These are phyloP conservation scores for Dalbergia oliveri DNA, from an alignment of 306 rosid genomes.

Conservation along the genomic window DNA sequence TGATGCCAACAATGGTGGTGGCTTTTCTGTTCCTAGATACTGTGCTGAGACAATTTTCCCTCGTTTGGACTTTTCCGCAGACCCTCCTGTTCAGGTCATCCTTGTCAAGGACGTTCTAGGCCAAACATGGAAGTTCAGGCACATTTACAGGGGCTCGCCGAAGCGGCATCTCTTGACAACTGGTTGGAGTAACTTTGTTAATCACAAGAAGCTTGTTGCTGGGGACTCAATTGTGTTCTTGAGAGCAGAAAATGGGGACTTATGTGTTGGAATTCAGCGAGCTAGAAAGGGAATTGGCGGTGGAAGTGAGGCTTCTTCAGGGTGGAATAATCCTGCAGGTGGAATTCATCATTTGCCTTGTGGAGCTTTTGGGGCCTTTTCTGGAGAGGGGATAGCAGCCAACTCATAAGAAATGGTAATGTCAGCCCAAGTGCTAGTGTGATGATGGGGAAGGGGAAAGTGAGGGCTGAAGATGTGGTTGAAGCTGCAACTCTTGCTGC, in stretches of 20 bases:
- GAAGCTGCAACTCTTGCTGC: slow-evolving; percentile 85
- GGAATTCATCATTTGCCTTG: slow-evolving; percentile 66
- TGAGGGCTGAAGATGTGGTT: slow-evolving; percentile 72
- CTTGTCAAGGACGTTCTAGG: slow-evolving; percentile 93
- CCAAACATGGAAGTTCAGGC: slow-evolving; percentile 90
- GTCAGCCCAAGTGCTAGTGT: slow-evolving; percentile 53
- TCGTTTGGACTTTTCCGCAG: slow-evolving; percentile 73
- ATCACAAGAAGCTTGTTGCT: slow-evolving; percentile 89
- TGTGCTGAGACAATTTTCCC: slow-evolving; percentile 96
- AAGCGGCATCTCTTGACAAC: slow-evolving; percentile 94
- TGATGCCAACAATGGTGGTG: slow-evolving; percentile 97
- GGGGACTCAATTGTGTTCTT: slow-evolving; percentile 92
- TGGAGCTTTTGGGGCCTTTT: slow-evolving; percentile 61
- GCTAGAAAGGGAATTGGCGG: slow-evolving; percentile 81
- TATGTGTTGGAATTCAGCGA: slow-evolving; percentile 86
- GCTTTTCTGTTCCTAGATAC: slow-evolving; percentile 92
- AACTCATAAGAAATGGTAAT: slow-evolving; percentile 55
- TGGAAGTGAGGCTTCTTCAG: slow-evolving; percentile 68
- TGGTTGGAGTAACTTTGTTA: slow-evolving; percentile 96
- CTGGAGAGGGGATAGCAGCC: slow-evolving; percentile 67
- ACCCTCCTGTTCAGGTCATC: slow-evolving; percentile 89
- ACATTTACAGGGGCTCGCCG: slow-evolving; percentile 94
- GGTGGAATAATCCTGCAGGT: slow-evolving; percentile 82
- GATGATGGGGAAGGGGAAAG: slow-evolving; percentile 66
- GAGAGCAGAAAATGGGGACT: slow-evolving; percentile 86